Percentiles rank a stretch among this genome's conserved stretches.
Evolutionary conservation across 768 basidiomycete species (phyloP).

Genomic region (Pholiota conissans): DNA sequence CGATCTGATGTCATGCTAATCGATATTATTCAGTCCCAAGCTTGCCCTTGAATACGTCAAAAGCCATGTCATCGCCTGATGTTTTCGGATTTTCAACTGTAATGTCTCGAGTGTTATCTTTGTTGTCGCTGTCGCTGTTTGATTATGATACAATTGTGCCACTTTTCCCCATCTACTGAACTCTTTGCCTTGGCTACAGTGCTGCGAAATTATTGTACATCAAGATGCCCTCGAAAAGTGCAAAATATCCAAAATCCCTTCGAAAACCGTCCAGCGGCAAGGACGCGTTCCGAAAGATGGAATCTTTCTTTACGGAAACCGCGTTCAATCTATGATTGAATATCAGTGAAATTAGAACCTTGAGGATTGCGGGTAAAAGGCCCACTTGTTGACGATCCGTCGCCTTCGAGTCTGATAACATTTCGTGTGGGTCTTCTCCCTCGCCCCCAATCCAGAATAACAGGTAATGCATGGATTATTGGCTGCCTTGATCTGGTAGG

Average conservation of each 20-base stretch:
- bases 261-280: background rate
- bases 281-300: no score
- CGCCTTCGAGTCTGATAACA: background rate
- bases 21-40: constrained; percentile 43
- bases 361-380: background rate
- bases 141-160: constrained; percentile 14
- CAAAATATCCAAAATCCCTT: background rate
- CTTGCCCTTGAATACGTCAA: constrained; percentile 74
- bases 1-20: background rate
- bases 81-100: constrained; percentile 3
- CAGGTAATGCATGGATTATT: background rate
- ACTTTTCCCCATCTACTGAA: background rate
- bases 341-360: background rate
- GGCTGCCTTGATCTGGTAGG: background rate
- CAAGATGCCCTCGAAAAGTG: no score
- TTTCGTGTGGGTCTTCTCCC: background rate
- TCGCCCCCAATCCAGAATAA: background rate
- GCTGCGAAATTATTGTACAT: background rate
- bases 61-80: constrained; percentile 23
- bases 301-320: no score
- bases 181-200: no score
- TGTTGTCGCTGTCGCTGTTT: constrained; percentile 3
- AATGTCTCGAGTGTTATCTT: constrained; percentile 4
- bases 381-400: background rate
- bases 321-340: background rate